Evolutionary conservation across 2,329 filamentous ascomycete genomes (phyloP).

Genomic region (Aspergillus sp.): DNA sequence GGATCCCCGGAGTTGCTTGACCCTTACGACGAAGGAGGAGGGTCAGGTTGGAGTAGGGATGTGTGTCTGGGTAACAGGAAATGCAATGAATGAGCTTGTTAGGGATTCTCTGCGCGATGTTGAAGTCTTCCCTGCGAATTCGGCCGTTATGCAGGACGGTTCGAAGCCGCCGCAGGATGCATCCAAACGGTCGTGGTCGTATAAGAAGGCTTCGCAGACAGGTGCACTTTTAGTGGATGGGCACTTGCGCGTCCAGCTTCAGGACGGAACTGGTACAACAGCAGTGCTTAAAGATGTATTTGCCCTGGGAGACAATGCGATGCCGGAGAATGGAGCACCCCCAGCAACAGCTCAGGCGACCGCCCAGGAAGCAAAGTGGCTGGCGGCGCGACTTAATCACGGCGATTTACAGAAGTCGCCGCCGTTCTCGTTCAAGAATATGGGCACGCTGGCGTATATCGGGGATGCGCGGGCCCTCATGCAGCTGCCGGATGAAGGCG

Average conservation of each 20-base stretch:
- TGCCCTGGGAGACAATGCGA: constrained; percentile 57
- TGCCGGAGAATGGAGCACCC: constrained; percentile 50
- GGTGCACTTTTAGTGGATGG: constrained; percentile 57
- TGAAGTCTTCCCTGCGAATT: constrained; percentile 32
- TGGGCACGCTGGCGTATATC: constrained; percentile 61
- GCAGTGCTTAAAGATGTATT: constrained; percentile 55
- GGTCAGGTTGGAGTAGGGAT: constrained; percentile 60
- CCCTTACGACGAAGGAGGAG: constrained; percentile 56
- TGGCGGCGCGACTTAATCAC: constrained; percentile 55
- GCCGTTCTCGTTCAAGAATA: constrained; percentile 56
- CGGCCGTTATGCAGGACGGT: constrained; percentile 26
- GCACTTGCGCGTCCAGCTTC: constrained; percentile 56
- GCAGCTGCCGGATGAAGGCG: constrained; percentile 43
- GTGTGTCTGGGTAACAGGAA: constrained; percentile 57
- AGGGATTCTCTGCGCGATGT: constrained; percentile 29
- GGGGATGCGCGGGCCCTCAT: constrained; percentile 58
- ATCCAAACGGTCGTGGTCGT: constrained; percentile 45
- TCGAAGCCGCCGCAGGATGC: constrained; percentile 14
- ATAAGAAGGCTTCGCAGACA: constrained; percentile 46
- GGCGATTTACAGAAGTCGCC: constrained; percentile 35
- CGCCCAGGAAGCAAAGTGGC: constrained; percentile 59
- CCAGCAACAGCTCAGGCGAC: constrained; percentile 62
- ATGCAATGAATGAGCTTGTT: constrained; percentile 37
- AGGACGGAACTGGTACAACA: constrained; percentile 33
- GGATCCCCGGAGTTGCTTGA: constrained; percentile 48